Percentiles rank a stretch among this genome's conserved stretches.
phyloP scores from a whole-genome alignment of 2,329 filamentous ascomycete species.

The Fusarium longipes region DNA sequence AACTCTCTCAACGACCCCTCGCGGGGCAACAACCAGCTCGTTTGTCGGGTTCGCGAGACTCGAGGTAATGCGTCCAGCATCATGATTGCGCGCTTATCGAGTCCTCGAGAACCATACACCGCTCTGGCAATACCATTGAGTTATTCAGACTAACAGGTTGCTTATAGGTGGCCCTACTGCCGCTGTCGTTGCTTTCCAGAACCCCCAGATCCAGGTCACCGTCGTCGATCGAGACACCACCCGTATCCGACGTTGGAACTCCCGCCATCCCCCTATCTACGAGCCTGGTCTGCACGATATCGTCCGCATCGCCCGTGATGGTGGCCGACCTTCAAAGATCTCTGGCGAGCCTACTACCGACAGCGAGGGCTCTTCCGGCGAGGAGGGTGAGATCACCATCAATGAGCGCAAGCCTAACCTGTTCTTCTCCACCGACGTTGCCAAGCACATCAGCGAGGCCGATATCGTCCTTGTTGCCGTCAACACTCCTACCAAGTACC shows the following conservation, averaged over 20 bases:
- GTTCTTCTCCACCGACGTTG: constrained; percentile 77
- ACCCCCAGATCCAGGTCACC: constrained; percentile 75
- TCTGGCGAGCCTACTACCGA: constrained; percentile 52
- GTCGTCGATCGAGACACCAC: constrained; percentile 77
- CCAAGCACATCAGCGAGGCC: constrained; percentile 70
- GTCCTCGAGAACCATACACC: constrained; percentile 4
- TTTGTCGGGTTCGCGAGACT: background rate
- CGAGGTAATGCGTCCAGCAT: constrained; percentile 3
- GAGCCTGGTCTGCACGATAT: constrained; percentile 78
- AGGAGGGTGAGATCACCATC: constrained; percentile 51
- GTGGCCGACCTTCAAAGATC: constrained; percentile 59
- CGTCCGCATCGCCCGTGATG: constrained; percentile 72
- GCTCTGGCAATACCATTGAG: constrained; percentile 19
- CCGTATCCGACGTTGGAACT: constrained; percentile 79
- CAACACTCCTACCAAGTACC: constrained; percentile 81
- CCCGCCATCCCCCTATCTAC: constrained; percentile 77
- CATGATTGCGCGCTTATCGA: constrained; percentile 25
- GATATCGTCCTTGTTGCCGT: constrained; percentile 81
- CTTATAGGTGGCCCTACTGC: constrained; percentile 76
- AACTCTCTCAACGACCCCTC: background rate
- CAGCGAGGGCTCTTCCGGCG: constrained; percentile 48
- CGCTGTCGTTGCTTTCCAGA: constrained; percentile 78
- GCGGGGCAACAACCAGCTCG: background rate
- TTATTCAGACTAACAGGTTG: constrained; percentile 26
- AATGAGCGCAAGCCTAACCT: constrained; percentile 70